Evolutionary conservation across 768 basidiomycete species (phyloP), one percentile per base, ranked within the genome.

Genomic region (Crassisporium funariophilum): DNA sequence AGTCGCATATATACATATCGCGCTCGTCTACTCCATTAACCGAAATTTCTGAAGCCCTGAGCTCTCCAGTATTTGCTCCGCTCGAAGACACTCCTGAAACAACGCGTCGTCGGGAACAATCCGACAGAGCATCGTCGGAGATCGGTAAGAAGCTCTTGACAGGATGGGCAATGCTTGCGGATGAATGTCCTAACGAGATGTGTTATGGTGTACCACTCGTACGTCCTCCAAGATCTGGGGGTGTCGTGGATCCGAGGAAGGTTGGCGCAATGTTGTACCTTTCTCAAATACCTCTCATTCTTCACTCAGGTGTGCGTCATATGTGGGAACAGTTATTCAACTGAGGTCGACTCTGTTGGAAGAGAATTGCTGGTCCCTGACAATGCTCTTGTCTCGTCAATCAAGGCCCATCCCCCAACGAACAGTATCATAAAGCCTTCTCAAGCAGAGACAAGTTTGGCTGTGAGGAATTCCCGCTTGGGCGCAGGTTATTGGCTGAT

Each of bases 111-210:
- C 81, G 91, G 43, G 82, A 84, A 49, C 91, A 93, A 63, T 90
- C 88, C 2, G 91, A 94, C 61, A 69, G 65, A 31, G 91, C 92
- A 12, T 89, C 90, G 2, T 67, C 82, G 41, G 86, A 87, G 58
- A 88, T 94, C 22, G 92, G 88, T 35, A 84, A 79, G 52, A 78
- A 82, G 19, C 71, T 94, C 49, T 67, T 94, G 36, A 83, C 81
- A 55, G 91, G 88, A 31, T 94, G 89, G 88, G 82, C 91, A 0
- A 89, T 94, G 87, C 73, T 94, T n/a, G 88, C 77, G 17, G 89
- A 93, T 27, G 89, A 91, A 67, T 94, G 92, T 59, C 80, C 82
- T 0, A 86, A 80, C 55, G 54, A 61, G 4, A 62, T 67, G 17
- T 94, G 92, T 59, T 85, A 82, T 64, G 90, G 90, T 10, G 73